Percentiles rank a stretch among this genome's conserved stretches.
phyloP scores from a whole-genome alignment of 176 grass and related monocot species.

The Ananas comosus region DNA sequence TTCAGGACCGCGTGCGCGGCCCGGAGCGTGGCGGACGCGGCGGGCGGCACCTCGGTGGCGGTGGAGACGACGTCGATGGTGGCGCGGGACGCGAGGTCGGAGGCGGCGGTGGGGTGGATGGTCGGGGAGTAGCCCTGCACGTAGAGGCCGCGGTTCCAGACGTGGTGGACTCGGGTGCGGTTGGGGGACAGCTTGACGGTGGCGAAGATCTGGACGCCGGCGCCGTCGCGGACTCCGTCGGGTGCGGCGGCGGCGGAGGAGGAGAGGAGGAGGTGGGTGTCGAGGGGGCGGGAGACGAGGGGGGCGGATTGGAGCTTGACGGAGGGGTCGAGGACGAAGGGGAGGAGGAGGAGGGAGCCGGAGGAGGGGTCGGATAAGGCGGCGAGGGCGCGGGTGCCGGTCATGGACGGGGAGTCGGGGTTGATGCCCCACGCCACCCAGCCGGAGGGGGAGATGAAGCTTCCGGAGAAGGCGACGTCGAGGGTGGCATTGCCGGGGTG shows the following conservation, averaged over 20 bases:
- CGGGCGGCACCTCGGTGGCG: conserved; percentile 41
- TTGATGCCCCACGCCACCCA: conserved; percentile 95
- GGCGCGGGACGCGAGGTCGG: conserved; percentile 84
- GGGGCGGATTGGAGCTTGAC: conserved; percentile 76
- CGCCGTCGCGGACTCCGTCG: conserved; percentile 48
- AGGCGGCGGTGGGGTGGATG: conserved; percentile 68
- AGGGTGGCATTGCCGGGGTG: conserved; percentile 79
- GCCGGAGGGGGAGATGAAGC: conserved; percentile 90
- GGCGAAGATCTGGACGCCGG: conserved; percentile 51
- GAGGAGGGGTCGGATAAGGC: conserved; percentile 85
- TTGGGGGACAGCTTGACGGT: conserved; percentile 68
- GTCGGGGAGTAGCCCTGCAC: conserved; percentile 96
- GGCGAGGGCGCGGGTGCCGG: conserved; percentile 62
- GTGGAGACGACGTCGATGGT: conserved; percentile 84
- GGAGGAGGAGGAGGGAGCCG: conserved; percentile 68
- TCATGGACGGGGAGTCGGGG: conserved; percentile 65
- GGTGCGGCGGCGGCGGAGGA: conserved; percentile 33
- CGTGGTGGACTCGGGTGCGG: conserved; percentile 63
- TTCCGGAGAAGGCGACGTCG: conserved; percentile 73
- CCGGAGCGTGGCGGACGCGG: conserved; percentile 33
- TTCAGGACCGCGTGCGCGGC: conserved; percentile 61
- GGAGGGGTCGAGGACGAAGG: conserved; percentile 63
- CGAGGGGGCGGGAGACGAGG: conserved; percentile 62
- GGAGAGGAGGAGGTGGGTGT: conserved; percentile 62
- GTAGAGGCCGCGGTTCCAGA: conserved; percentile 94